A percentile compares a stretch with the other conserved stretches of the same genome.
These are phyloP conservation scores for Exophiala xenobiotica DNA, from an alignment of 2,329 filamentous ascomycete species.

Conservation along the genomic window DNA sequence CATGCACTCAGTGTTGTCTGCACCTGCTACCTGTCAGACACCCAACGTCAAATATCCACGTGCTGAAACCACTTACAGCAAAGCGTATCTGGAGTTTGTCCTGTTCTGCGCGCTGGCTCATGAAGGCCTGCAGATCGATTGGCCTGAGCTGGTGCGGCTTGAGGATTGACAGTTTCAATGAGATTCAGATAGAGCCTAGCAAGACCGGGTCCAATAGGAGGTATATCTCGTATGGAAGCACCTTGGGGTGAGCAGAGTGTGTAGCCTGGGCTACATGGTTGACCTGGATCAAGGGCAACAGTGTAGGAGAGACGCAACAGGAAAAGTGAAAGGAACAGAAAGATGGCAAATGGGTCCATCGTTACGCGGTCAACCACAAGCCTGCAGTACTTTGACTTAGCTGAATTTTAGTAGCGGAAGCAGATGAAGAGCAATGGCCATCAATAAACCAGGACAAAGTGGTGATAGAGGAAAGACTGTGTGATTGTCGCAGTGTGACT, in stretches of 20 bases:
- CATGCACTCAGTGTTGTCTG: slow-evolving; percentile 42
- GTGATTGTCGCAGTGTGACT: too few species aligned
- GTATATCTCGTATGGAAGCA: slow-evolving; percentile 30
- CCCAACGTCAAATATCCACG: background rate
- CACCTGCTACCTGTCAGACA: slow-evolving; percentile 25
- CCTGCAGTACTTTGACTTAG: background rate
- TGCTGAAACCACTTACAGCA: slow-evolving; percentile 27
- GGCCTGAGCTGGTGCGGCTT: slow-evolving; percentile 7
- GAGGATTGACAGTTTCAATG: slow-evolving; percentile 30
- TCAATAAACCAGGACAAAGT: too few species aligned
- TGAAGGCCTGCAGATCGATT: background rate
- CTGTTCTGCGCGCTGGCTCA: slow-evolving; percentile 3
- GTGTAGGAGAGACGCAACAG: slow-evolving; percentile 6
- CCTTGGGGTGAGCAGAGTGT: slow-evolving; percentile 36
- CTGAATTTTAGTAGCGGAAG: background rate
- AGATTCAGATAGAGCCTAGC: slow-evolving; percentile 35
- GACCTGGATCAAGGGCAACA: slow-evolving; percentile 13
- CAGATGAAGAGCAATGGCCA: too few species aligned
- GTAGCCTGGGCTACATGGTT: slow-evolving; percentile 32
- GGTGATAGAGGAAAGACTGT: too few species aligned
- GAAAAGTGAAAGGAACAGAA: background rate
- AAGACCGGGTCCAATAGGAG: slow-evolving; percentile 35
- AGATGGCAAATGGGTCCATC: background rate
- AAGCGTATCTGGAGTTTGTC: slow-evolving; percentile 13
- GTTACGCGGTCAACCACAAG: background rate